Evolutionary conservation across 495 filamentous ascomycete species (phyloP).

Genomic region (Xylaria castorea): DNA sequence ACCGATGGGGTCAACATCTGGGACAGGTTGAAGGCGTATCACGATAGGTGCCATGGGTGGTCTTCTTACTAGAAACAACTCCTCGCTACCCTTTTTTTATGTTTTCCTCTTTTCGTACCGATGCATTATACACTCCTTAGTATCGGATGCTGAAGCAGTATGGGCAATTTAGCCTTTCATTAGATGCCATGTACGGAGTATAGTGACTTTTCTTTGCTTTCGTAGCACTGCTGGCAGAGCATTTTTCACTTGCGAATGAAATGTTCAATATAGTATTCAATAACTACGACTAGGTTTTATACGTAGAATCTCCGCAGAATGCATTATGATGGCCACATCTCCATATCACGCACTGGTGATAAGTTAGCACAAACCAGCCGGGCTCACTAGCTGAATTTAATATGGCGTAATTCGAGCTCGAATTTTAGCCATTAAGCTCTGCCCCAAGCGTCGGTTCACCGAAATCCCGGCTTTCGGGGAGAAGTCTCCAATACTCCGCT

Average conservation of each 20-base stretch:
- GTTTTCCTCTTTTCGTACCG: neutral
- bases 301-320: neutral
- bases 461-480: constrained; percentile 7
- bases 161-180: neutral
- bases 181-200: neutral
- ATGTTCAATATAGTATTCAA: neutral
- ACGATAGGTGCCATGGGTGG: neutral
- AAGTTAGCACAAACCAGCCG: neutral
- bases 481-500: constrained; percentile 2
- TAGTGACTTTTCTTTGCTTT: neutral
- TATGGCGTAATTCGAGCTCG: neutral
- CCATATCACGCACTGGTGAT: neutral
- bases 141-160: neutral
- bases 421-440: neutral
- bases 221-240: neutral
- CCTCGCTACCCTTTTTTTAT: neutral
- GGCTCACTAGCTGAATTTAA: neutral
- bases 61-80: neutral
- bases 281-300: neutral
- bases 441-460: neutral
- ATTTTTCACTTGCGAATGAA: neutral
- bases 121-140: neutral
- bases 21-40: neutral
- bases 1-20: neutral
- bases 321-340: neutral